Base-by-base conservation (phyloP, 768 basidiomycete genomes). In the Cystoderma amianthinum region DNA sequence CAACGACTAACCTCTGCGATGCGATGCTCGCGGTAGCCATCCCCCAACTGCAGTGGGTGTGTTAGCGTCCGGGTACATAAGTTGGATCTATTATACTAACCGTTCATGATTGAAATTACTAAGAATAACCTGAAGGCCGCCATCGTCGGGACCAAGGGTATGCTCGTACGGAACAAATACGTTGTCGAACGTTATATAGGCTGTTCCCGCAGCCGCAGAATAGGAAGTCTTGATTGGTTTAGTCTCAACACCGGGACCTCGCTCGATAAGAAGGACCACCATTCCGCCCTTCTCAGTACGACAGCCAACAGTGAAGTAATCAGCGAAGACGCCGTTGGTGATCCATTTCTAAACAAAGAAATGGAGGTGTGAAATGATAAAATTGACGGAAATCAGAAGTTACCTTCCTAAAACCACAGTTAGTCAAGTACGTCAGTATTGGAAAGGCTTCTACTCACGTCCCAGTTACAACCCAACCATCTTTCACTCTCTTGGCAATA, bases 91-190 rank as follows among this genome's bases (percentile, higher is more conserved):
- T 30, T 28, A 16, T 13, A 39, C 82, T 78, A 77, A 89, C 55
- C 85, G 80, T 59, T 91, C 88, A 60, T 92, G 90, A 57, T 93
- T 93, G 64, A 93, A 94, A 64, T 93, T 95, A 44, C 82, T 64
- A 24, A 65, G 49, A 18, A 64, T 60, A 37, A 62, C 61, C 32
- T 59, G 53, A 13, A 64, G 50, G 20, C 86, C 77, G 41, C 55
- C 55, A 28, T 55, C 54, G 30, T 68, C 67, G 46, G 69, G 59
- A 9, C 74, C 72, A 17, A 96, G 76, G 2, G 87, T 85, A 60
- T 96, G 89, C 51, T 80, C 88, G 3, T 85, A 78, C 5, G 94
- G 93, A 0, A 93, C 91, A 47, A 78, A 80, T 25, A 85, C 91
- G 42, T 90, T 71, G 42, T 93, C 86, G 46, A 89, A 88, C 1